These are phyloP conservation scores for Chamaenerion angustifolium DNA, from an alignment of 345 rosid species.

Conservation along the genomic window DNA sequence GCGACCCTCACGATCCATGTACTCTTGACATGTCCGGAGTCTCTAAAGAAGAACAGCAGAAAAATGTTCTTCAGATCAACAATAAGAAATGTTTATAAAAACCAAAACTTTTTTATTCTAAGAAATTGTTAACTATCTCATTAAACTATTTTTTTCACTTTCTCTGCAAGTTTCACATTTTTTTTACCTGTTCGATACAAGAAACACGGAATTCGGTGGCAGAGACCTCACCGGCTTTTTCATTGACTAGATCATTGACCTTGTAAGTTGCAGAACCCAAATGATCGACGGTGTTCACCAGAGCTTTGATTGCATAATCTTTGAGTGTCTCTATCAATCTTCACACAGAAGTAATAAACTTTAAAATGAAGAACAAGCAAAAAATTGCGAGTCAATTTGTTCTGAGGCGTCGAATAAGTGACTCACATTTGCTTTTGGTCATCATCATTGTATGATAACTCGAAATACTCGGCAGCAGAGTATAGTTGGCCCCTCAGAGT, in stretches of 20 bases:
- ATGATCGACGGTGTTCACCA: conserved; percentile 93
- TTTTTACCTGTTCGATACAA: conserved; percentile 74
- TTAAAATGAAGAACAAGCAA: neutral
- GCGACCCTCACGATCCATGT: conserved; percentile 70
- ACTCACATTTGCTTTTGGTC: conserved; percentile 76
- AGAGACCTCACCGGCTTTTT: conserved; percentile 73
- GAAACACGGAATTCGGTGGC: conserved; percentile 68
- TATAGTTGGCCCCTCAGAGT: conserved; percentile 77
- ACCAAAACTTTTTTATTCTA: no score
- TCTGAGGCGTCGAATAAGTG: neutral
- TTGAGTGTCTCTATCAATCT: conserved; percentile 84
- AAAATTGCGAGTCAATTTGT: no score
- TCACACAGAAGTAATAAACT: conserved; percentile 10
- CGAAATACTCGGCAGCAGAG: conserved; percentile 93
- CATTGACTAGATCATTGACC: conserved; percentile 74
- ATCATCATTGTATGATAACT: conserved; percentile 64
- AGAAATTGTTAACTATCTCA: no score
- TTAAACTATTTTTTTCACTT: no score
- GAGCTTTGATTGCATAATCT: conserved; percentile 83
- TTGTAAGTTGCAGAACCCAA: conserved; percentile 83
- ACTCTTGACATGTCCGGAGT: conserved; percentile 72
- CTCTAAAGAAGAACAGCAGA: conserved; percentile 34
- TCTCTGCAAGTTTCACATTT: no score
- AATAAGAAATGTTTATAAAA: conserved; percentile 1
- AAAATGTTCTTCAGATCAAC: neutral